Evolutionary conservation across 139 green algal genomes (phyloP), one percentile per base, ranked within the genome.

Genomic region (Dunaliella sp.): DNA sequence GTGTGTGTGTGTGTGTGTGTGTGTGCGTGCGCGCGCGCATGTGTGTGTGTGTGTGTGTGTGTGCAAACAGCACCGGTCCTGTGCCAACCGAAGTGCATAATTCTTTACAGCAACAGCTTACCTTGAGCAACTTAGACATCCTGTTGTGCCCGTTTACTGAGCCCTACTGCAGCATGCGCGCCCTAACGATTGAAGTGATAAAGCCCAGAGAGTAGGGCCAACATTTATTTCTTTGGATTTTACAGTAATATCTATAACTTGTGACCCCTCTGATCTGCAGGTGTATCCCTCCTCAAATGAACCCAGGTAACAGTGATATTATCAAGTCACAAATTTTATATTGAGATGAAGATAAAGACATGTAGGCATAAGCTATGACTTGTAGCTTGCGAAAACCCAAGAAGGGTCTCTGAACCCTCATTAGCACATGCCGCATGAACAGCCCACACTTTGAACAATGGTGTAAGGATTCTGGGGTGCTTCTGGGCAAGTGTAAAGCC

Each of bases 381-480:
- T n/a, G n/a, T n/a, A n/a, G n/a, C n/a, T n/a, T n/a, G n/a, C n/a
- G n/a, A n/a, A n/a, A n/a, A n/a, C n/a, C n/a, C n/a, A n/a, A n/a
- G n/a, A n/a, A n/a, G n/a, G n/a, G n/a, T n/a, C n/a, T n/a, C n/a
- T n/a, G n/a, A n/a, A n/a, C n/a, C n/a, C n/a, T n/a, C n/a, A n/a
- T n/a, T n/a, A n/a, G n/a, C n/a, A n/a, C n/a, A n/a, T n/a, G n/a
- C 80, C 24, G 58, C 82, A 81, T 81, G 35, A 80, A 38, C 26
- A 85, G 82, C 82, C 28, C 57, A 3, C 77, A 48, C 1, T 91
- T 87, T 78, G 38, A 91, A 3, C 77, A 84, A 0, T 95, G 93
- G 93, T 95, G 88, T 73, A 7, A 77, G 1, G 26, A 77, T 26
- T 59, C 88, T 32, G 92, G 88, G 12, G 76, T 91, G 1, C 0